Conservation (phyloP, 1,284 basidiomycete genomes). For the Hemileia vastatrix region DNA sequence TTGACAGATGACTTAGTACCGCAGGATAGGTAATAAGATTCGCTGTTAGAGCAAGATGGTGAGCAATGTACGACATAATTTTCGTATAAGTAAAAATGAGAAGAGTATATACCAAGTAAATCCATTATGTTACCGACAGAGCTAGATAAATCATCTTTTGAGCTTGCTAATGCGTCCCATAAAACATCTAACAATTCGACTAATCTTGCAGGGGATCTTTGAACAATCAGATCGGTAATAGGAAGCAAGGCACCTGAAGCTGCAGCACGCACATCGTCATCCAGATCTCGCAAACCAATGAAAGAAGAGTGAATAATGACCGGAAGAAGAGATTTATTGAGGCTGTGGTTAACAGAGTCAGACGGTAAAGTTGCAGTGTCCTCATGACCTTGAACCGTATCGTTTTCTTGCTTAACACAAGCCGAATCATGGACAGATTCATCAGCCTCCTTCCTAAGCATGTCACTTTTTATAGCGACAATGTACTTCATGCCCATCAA, state of each 20-base stretch:
- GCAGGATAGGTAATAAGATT: slow-evolving; percentile 69
- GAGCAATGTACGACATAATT: slow-evolving; percentile 13
- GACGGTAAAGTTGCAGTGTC: slow-evolving; percentile 22
- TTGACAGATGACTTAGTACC: slow-evolving; percentile 66
- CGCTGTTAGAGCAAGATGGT: slow-evolving; percentile 48
- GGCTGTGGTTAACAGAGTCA: background rate
- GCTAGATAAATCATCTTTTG: slow-evolving; percentile 94
- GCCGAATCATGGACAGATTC: background rate
- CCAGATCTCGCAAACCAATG: slow-evolving; percentile 69
- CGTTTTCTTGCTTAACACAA: background rate
- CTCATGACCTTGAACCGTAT: no score
- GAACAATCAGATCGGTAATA: slow-evolving; percentile 68
- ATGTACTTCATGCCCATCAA: slow-evolving; percentile 94
- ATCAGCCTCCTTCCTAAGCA: slow-evolving; percentile 50
- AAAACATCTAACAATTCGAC: slow-evolving; percentile 70
- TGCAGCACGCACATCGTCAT: slow-evolving; percentile 94
- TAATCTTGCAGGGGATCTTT: slow-evolving; percentile 53
- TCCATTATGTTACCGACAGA: slow-evolving; percentile 98
- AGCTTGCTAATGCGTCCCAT: slow-evolving; percentile 81
- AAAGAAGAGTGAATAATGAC: slow-evolving; percentile 10
- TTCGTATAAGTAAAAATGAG: background rate
- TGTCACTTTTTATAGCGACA: slow-evolving; percentile 78
- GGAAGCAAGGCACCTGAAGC: slow-evolving; percentile 86
- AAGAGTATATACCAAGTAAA: slow-evolving; percentile 57
- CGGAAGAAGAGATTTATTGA: slow-evolving; percentile 10